Evolutionary conservation across 805 yeast species (phyloP).

Genomic region (Starmerella khaoyaiensis): DNA sequence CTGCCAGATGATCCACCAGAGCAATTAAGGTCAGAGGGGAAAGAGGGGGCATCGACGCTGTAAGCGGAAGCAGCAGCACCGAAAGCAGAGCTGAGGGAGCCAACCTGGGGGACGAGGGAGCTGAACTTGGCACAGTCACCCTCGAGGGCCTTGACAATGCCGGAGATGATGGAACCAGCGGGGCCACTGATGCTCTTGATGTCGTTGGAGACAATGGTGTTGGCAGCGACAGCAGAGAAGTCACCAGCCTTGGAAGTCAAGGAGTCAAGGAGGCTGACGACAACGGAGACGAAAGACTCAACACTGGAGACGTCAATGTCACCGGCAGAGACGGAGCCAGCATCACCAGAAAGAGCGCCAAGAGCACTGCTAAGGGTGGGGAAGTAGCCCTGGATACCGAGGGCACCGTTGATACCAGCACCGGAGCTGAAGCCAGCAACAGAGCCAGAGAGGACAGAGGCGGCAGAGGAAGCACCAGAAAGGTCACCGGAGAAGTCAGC

Average conservation of each 20-base stretch:
- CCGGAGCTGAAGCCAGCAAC: constrained; percentile 15
- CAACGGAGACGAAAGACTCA: constrained; percentile 10
- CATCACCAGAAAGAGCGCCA: constrained; percentile 9
- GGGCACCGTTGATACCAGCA: constrained; percentile 24
- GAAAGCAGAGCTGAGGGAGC: constrained; percentile 13
- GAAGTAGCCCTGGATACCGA: constrained; percentile 23
- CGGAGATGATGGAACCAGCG: constrained; percentile 18
- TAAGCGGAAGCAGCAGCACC: constrained; percentile 15
- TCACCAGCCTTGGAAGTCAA: constrained; percentile 21
- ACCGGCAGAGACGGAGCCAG: constrained; percentile 6
- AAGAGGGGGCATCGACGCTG: constrained; percentile 11
- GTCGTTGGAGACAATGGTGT: constrained; percentile 21
- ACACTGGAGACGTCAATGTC: constrained; percentile 11
- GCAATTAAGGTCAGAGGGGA: constrained; percentile 12
- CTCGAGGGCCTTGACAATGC: constrained; percentile 15
- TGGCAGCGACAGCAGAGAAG: constrained; percentile 21
- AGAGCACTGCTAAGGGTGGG: constrained; percentile 18
- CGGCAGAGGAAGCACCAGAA: constrained; percentile 13
- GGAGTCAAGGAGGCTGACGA: constrained; percentile 17
- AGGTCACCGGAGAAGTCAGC: constrained; percentile 17
- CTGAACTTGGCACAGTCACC: constrained; percentile 14
- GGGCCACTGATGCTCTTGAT: constrained; percentile 18
- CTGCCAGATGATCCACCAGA: constrained; percentile 9
- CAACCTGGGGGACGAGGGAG: constrained; percentile 11
- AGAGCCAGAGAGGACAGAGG: constrained; percentile 10